Evolutionary conservation across 2,329 filamentous ascomycete species (phyloP).

Genomic region (Fonsecaea pedrosoi): DNA sequence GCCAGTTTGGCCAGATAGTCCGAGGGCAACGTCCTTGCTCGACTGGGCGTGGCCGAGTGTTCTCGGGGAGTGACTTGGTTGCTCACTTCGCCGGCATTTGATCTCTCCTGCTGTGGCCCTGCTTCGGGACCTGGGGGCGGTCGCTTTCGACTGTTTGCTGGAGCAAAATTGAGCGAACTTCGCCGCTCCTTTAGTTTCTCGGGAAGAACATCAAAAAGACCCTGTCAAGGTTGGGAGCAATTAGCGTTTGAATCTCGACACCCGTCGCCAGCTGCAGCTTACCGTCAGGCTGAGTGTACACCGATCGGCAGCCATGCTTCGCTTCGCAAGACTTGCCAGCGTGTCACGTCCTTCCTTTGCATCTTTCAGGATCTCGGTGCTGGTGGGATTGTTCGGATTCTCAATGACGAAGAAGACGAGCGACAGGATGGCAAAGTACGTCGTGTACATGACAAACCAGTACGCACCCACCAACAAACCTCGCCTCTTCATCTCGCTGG

Average conservation of each 20-base stretch:
- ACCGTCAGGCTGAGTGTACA: constrained; percentile 80
- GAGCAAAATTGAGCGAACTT: constrained; percentile 49
- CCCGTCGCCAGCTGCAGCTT: constrained; percentile 45
- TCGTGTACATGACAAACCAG: constrained; percentile 74
- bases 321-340: constrained; percentile 76
- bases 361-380: constrained; percentile 81
- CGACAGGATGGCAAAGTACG: constrained; percentile 70
- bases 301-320: constrained; percentile 86
- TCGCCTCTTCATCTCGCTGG: constrained; percentile 67
- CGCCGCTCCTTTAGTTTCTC: constrained; percentile 68
- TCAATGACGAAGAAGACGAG: constrained; percentile 70
- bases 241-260: constrained; percentile 8
- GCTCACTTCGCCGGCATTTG: constrained; percentile 10
- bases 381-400: constrained; percentile 66
- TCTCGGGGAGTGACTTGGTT: constrained; percentile 26
- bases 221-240: constrained; percentile 54
- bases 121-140: constrained; percentile 43
- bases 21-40: constrained; percentile 35
- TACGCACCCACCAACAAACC: constrained; percentile 67
- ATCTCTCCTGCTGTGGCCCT: constrained; percentile 18
- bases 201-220: constrained; percentile 83
- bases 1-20: constrained; percentile 37
- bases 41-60: constrained; percentile 26
- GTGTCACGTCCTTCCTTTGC: constrained; percentile 84
- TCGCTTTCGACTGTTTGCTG: constrained; percentile 57